Conservation (phyloP, 331 rosid genomes). For the Rhamnella rubrinervis region DNA sequence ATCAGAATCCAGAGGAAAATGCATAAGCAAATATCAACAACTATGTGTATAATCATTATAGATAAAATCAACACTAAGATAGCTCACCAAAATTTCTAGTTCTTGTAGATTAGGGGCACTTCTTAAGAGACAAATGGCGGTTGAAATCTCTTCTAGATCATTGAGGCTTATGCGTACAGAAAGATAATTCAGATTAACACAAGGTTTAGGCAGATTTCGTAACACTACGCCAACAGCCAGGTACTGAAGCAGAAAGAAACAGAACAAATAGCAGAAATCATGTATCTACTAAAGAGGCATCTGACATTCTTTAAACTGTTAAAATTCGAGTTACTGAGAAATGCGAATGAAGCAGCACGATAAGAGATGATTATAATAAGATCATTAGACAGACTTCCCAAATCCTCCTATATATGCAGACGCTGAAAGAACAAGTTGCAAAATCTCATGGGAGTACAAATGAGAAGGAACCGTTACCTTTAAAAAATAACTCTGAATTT, state of each 20-base stretch:
- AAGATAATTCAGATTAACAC: constrained; percentile 44
- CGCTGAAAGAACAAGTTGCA: background rate
- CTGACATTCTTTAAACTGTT: background rate
- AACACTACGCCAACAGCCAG: constrained; percentile 48
- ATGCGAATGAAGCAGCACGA: no score
- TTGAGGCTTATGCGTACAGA: constrained; percentile 46
- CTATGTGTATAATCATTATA: no score
- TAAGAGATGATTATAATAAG: no score
- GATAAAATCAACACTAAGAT: background rate
- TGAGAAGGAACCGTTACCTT: constrained; percentile 43
- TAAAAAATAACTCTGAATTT: constrained; percentile 46
- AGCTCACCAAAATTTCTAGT: constrained; percentile 56
- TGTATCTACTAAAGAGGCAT: background rate
- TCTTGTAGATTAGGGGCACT: constrained; percentile 60
- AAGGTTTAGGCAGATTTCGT: constrained; percentile 38
- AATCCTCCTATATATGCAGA: no score
- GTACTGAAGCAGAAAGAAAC: constrained; percentile 42
- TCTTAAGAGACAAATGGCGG: constrained; percentile 50
- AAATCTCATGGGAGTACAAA: background rate
- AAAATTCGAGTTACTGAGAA: no score
- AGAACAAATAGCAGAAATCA: constrained; percentile 15
- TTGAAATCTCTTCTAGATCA: constrained; percentile 43
- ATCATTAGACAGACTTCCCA: no score
- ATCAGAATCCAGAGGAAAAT: background rate
- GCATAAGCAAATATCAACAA: background rate